Evolutionary conservation across 2,329 filamentous ascomycete genomes (phyloP).

Genomic region (Teratosphaeria gauchensis): DNA sequence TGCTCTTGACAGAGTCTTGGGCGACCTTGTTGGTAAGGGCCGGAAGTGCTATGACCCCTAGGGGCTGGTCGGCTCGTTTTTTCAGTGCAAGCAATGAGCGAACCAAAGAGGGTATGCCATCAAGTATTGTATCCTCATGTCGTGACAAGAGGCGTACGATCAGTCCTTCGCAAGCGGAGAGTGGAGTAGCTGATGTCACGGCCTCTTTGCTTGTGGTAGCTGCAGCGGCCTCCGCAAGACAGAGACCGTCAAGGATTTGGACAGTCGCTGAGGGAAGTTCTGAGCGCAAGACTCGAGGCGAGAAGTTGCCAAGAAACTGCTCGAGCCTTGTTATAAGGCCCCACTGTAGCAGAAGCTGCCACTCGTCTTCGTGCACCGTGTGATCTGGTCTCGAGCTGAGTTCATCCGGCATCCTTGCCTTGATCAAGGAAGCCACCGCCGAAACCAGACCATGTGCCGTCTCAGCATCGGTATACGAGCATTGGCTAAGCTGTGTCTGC

Average conservation of each 20-base stretch:
- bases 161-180: conserved; percentile 11
- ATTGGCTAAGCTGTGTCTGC: conserved; percentile 33
- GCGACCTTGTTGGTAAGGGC: conserved; percentile 11
- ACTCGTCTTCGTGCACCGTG: conserved; percentile 13
- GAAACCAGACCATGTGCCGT: conserved; percentile 60
- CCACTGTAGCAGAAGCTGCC: conserved; percentile 1
- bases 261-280: conserved; percentile 20
- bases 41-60: conserved; percentile 13
- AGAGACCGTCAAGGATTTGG: conserved; percentile 14
- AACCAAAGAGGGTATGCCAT: conserved; percentile 14
- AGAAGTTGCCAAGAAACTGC: conserved; percentile 11
- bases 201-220: neutral
- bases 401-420: conserved; percentile 17
- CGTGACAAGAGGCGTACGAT: conserved; percentile 18
- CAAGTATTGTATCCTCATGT: conserved; percentile 19
- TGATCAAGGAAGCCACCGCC: conserved; percentile 50
- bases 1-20: conserved; percentile 29
- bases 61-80: conserved; percentile 4
- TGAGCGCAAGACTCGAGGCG: conserved; percentile 17
- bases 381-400: neutral
- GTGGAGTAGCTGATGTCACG: neutral
- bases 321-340: conserved; percentile 3
- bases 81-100: conserved; percentile 9
- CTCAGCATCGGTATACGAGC: conserved; percentile 53
- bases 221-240: conserved; percentile 2